Evolutionary conservation across 106 monocot species (phyloP).

Genomic region (Apostasia ramifera): DNA sequence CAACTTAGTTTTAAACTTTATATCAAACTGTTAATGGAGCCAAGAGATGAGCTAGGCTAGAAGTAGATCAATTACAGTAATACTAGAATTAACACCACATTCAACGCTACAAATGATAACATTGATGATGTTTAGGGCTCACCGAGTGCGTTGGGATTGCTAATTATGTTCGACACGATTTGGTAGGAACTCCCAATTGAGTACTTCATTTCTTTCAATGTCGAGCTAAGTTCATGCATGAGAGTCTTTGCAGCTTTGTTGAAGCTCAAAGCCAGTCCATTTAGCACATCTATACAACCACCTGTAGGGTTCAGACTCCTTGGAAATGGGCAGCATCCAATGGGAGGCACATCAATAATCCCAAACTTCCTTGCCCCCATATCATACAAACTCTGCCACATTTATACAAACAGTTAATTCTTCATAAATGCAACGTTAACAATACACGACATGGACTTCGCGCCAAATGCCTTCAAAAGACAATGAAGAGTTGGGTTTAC

Average conservation of each 20-base stretch:
- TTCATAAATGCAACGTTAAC: no score
- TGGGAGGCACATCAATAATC: conserved; percentile 10
- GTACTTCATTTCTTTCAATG: conserved; percentile 24
- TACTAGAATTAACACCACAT: no score
- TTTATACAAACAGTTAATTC: background rate
- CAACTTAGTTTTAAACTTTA: no score
- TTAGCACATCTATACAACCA: conserved; percentile 15
- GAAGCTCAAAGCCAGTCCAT: conserved; percentile 14
- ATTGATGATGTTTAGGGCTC: background rate
- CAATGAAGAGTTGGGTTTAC: no score
- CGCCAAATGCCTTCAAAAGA: no score
- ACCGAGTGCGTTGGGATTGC: conserved; percentile 2
- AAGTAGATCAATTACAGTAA: no score
- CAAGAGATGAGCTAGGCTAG: background rate
- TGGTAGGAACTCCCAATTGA: conserved; percentile 17
- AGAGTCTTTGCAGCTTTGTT: conserved; percentile 4
- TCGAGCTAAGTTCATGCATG: conserved; percentile 16
- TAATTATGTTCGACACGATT: background rate
- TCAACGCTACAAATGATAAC: background rate
- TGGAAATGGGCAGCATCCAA: conserved; percentile 26
- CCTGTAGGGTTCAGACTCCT: conserved; percentile 13
- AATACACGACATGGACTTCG: no score
- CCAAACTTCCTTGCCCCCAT: conserved; percentile 35
- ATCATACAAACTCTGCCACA: conserved; percentile 17
- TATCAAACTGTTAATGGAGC: no score